These are phyloP conservation scores for Phytophthora tentaculata DNA, from an alignment of 352 stramenopile species.

Conservation along the genomic window DNA sequence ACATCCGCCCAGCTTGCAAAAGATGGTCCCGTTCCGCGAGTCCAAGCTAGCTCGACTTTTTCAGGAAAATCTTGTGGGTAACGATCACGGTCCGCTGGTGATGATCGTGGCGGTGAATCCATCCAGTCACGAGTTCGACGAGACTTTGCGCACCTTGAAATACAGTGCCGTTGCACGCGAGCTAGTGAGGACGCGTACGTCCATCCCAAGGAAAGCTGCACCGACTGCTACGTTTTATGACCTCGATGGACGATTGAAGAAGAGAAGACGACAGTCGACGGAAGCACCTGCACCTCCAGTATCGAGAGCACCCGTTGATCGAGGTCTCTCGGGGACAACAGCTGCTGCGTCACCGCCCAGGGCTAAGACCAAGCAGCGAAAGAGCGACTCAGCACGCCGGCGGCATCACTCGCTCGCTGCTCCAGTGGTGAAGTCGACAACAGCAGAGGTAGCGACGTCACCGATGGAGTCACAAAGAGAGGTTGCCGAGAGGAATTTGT, in stretches of 20 bases:
- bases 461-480: constrained; percentile 41
- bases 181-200: constrained; percentile 74
- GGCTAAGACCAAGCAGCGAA: constrained; percentile 22
- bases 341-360: constrained; percentile 12
- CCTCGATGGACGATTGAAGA: constrained; percentile 58
- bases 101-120: constrained; percentile 99
- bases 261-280: constrained; percentile 35
- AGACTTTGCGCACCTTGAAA: constrained; percentile 95
- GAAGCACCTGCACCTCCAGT: constrained; percentile 18
- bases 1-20: constrained; percentile 68
- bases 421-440: constrained; percentile 22
- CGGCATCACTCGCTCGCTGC: constrained; percentile 4
- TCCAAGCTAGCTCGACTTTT: constrained; percentile 97
- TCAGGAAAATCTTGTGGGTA: constrained; percentile 93
- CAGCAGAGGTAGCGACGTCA: constrained; percentile 30
- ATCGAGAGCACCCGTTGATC: constrained; percentile 11
- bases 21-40: constrained; percentile 97
- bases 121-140: constrained; percentile 93
- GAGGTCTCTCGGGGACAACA: constrained; percentile 3
- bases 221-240: constrained; percentile 54
- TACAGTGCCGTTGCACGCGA: constrained; percentile 94
- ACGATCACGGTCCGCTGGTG: constrained; percentile 83
- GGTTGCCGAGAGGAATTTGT: constrained; percentile 35
- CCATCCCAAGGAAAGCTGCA: constrained; percentile 43
- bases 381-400: constrained; percentile 19